Evolutionary conservation across 345 rosid species (phyloP).

Genomic region (Arabidopsis thaliana): TAIR10.1 NC_003076.8:18584001-18584500

Average conservation of each 20-base stretch:
- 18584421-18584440: no score
- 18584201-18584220: constrained; percentile 18
- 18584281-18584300: neutral
- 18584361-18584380: neutral
- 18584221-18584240: neutral
- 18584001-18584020: no score
- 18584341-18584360: neutral
- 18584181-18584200: neutral
- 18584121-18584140: neutral
- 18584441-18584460: no score
- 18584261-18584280: neutral
- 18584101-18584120: neutral
- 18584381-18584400: neutral
- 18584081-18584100: constrained; percentile 18
- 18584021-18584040: neutral
- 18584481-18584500: no score
- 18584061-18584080: neutral
- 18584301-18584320: neutral
- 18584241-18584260: constrained; percentile 29
- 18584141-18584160: neutral
- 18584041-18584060: neutral
- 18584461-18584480: no score
- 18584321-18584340: neutral
- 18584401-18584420: neutral
- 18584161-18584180: neutral